phyloP scores from a whole-genome alignment of 1,139 yeast genomes.

The Pichia cactophila region DNA sequence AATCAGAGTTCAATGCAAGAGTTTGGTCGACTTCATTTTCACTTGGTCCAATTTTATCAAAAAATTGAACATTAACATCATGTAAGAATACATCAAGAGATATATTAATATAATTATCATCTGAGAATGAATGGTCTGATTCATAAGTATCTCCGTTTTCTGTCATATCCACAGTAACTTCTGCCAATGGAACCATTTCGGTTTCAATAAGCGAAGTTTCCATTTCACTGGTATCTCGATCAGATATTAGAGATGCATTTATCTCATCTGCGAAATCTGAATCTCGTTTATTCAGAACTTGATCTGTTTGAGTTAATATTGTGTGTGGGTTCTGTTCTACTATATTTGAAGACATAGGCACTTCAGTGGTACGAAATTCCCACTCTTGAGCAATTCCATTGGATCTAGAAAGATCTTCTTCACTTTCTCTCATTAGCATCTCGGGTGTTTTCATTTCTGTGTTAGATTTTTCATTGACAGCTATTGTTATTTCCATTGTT shows the following conservation, averaged over 20 bases:
- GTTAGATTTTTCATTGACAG: not conserved
- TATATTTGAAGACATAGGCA: not conserved
- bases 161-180: conserved; percentile 16
- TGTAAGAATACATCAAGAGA: conserved; percentile 22
- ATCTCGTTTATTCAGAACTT: too few species aligned
- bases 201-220: conserved; percentile 18
- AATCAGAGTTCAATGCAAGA: conserved; percentile 1
- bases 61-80: conserved; percentile 26
- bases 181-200: conserved; percentile 26
- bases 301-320: too few species aligned
- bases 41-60: conserved; percentile 25
- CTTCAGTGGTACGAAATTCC: not conserved
- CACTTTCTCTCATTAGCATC: not conserved
- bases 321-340: too few species aligned
- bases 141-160: conserved; percentile 16
- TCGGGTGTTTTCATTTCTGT: not conserved
- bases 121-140: conserved; percentile 17
- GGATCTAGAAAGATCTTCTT: not conserved
- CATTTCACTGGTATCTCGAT: conserved; percentile 8
- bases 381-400: not conserved
- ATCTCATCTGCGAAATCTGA: not conserved
- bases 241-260: not conserved
- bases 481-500: conserved; percentile 6
- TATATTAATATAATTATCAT: conserved; percentile 22
- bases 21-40: conserved; percentile 18